Conservation (phyloP, 805 yeast species). For the Zygosaccharomyces rouxii region DNA sequence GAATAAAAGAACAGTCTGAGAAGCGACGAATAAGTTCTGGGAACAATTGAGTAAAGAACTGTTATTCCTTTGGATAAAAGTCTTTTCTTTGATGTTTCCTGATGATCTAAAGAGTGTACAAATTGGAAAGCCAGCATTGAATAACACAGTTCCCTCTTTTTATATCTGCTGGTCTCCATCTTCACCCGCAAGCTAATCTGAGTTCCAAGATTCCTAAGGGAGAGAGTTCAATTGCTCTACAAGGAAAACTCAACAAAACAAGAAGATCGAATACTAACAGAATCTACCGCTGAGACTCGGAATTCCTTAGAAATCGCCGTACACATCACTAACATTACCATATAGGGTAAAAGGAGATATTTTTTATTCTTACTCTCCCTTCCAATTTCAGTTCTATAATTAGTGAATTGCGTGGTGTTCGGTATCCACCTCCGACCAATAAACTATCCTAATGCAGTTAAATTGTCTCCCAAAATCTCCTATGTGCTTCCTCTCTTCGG, state of each 20-base stretch:
- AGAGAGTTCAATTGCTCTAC: constrained; percentile 2
- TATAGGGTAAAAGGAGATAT: constrained; percentile 2
- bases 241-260: background rate
- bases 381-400: constrained; percentile 5
- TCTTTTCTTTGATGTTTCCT: background rate
- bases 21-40: background rate
- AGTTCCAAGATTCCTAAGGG: background rate
- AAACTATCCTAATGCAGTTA: constrained; percentile 1
- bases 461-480: constrained; percentile 1
- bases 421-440: background rate
- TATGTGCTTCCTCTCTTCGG: constrained; percentile 5
- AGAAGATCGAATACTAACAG: background rate
- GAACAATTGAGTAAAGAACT: background rate
- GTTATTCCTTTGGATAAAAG: background rate
- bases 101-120: background rate
- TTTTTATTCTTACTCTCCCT: background rate
- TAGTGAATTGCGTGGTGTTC: constrained; percentile 2
- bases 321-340: background rate
- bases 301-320: constrained; percentile 1
- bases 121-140: background rate
- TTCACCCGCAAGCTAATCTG: constrained; percentile 2
- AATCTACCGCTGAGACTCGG: constrained; percentile 2
- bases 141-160: background rate
- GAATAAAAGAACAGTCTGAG: background rate
- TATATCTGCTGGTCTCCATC: constrained; percentile 1